These are phyloP conservation scores for Bipolaris zeicola DNA, from an alignment of 2,329 filamentous ascomycete species.

Conservation along the genomic window DNA sequence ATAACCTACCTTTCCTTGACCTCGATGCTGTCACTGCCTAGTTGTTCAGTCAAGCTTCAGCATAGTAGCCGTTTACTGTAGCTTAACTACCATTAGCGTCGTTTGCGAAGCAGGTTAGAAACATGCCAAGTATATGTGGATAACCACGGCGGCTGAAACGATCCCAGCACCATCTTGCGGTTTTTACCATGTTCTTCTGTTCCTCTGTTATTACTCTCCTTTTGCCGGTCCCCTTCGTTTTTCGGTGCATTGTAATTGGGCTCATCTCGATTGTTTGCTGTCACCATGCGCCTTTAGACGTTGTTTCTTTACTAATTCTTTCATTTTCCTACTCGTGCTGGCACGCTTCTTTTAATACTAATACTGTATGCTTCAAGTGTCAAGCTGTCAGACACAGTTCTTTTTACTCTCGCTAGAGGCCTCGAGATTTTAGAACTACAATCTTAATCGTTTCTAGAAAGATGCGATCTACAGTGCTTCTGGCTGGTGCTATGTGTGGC, in stretches of 20 bases:
- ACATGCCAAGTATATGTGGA: neutral
- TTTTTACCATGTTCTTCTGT: neutral
- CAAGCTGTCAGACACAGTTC: neutral
- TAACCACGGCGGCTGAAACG: neutral
- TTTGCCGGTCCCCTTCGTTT: neutral
- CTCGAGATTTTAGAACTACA: neutral
- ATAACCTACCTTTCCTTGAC: neutral
- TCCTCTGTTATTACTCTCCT: neutral
- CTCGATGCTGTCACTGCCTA: neutral
- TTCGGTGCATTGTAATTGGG: neutral
- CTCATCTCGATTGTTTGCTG: neutral
- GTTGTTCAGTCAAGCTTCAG: neutral
- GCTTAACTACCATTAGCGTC: neutral
- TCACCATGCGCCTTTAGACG: neutral
- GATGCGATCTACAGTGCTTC: constrained; percentile 29
- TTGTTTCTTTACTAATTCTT: neutral
- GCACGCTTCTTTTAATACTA: constrained; percentile 27
- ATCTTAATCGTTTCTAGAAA: neutral
- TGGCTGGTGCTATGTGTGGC: constrained; percentile 29
- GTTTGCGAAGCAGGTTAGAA: neutral
- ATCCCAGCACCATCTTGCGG: neutral
- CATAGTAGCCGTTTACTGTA: neutral
- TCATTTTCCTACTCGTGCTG: constrained; percentile 20
- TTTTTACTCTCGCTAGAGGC: neutral
- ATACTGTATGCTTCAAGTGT: constrained; percentile 2